Percentiles rank a stretch among this genome's conserved stretches.
Evolutionary conservation across 2,329 filamentous ascomycete species (phyloP).

Genomic region (Trichophyton rubrum): DNA sequence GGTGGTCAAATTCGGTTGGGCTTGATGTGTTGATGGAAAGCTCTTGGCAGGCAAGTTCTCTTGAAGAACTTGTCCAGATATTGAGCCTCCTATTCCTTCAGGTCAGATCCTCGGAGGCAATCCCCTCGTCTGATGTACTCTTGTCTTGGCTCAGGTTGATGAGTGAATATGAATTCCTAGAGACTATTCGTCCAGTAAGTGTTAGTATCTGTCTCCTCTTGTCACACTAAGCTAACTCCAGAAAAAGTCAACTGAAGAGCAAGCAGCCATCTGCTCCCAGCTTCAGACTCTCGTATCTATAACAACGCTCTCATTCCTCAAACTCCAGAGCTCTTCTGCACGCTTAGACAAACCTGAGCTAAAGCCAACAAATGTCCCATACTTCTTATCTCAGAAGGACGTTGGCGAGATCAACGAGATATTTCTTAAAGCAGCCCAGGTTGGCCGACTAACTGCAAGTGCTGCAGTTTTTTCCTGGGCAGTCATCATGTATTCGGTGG

Average conservation of each 20-base stretch:
- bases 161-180: constrained; percentile 56
- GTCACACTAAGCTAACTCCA: constrained; percentile 13
- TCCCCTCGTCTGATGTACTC: constrained; percentile 48
- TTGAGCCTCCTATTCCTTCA: constrained; percentile 62
- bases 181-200: constrained; percentile 47
- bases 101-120: constrained; percentile 46
- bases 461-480: constrained; percentile 74
- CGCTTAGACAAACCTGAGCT: constrained; percentile 28
- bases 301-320: constrained; percentile 60
- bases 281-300: constrained; percentile 58
- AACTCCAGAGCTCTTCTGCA: constrained; percentile 49
- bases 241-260: constrained; percentile 28
- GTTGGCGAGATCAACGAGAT: constrained; percentile 61
- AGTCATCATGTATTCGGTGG: constrained; percentile 58
- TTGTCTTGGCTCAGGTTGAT: constrained; percentile 65
- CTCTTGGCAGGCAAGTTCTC: constrained; percentile 49
- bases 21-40: constrained; percentile 44
- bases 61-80: constrained; percentile 61
- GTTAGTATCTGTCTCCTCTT: background rate
- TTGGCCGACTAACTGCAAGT: constrained; percentile 49
- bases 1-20: constrained; percentile 37
- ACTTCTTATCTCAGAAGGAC: constrained; percentile 56
- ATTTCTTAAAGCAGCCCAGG: constrained; percentile 49
- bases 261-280: constrained; percentile 35
- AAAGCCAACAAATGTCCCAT: constrained; percentile 33